Evolutionary conservation across 2,329 filamentous ascomycete species (phyloP), one percentile per base, ranked within the genome.

Genomic region (Furcasterigmium sp.): DNA sequence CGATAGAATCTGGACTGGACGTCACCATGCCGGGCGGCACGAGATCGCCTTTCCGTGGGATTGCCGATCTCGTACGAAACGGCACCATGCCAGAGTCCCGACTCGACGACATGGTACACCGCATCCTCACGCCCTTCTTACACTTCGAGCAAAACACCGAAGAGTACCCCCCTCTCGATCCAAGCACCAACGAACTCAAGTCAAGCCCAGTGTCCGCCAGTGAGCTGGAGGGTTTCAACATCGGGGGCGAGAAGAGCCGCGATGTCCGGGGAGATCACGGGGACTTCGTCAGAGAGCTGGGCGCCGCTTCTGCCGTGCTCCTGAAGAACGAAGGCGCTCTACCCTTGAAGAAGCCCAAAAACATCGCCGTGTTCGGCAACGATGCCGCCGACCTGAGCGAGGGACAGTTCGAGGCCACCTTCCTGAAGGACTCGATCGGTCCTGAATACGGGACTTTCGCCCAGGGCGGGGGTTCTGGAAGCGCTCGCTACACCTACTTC

Each of bases 361-460:
- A 86, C 55, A 67, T 91, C 20, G 85, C 79, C n/a, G 80, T 90
- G 41, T 78, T 96, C 53, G 91, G 91, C 15, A 82, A 88, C 40
- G 91, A 96, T 61, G 86, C 89, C 13, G 86, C 34, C 1, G 46
- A 25, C 21, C 10, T 38, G 46, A 1, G 35, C 42, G 2, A 43
- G 42, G 8, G 47, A 42, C 2, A 40, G 47, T 3, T 37, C 26
- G 35, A 25, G 17, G 29, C 30, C 4, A 18, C 17, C 6, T 3
- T 8, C 2, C 6, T 37, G 11, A 39, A 13, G 11, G 26, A 37
- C 18, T 18, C 32, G 3, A 25, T 37, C 4, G 46, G 36, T 6
- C 36, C 78, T 3, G 82, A 87, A 59, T 65, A 65, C 39, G 75
- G 76, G 8, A 74, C 72, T 0, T 63, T 84, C 3, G 72, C 70